Evolutionary conservation across 805 yeast genomes (phyloP), one percentile per base, ranked within the genome.

Genomic region (Torulaspora gathmanii): DNA sequence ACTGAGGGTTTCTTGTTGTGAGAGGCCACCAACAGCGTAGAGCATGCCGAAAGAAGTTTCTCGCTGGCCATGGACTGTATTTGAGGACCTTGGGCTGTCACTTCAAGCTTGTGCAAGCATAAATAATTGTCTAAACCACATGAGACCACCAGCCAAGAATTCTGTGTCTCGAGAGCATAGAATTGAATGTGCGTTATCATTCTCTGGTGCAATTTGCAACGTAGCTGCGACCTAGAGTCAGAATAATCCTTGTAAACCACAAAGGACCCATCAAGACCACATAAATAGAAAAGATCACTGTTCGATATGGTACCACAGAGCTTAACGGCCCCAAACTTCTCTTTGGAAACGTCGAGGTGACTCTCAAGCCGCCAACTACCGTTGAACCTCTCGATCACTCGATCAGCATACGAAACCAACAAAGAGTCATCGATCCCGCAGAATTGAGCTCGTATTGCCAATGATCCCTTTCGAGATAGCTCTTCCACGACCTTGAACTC

Each of bases 81-180:
- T 3, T 15, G 7, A 22, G 17, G 16, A 3, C 19, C 30, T 6
- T 22, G 12, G 4, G 49, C 20, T 19, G 49, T 40, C 15, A 44
- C 20, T 1, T 49, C 53, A 2, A 53, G 50, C 6, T 53, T 46
- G 2, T 74, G 39, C 43, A 57, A 53, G 43, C 73, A 63, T 2
- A 81, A 43, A 17, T 56, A 58, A 42, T 69, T 64, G 61, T 83
- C 90, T 75, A 82, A 74, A 3, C 89, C 87, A 49, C 78, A 65
- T 1, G 85, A 74, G 9, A 75, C 68, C 16, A 82, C 52, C 51
- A 69, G 73, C 15, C 68, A 67, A 4, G 56, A 44, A 6, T 9
- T 1, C 51, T 50, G 5, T 37, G 29, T 2, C 27, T 37, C 31
- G 10, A 17, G 13, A 10, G 16, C 11, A 12, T 8, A 49, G 26